Conservation (phyloP, 2,329 filamentous ascomycete species). For the Trichophyton benhamiae region DNA sequence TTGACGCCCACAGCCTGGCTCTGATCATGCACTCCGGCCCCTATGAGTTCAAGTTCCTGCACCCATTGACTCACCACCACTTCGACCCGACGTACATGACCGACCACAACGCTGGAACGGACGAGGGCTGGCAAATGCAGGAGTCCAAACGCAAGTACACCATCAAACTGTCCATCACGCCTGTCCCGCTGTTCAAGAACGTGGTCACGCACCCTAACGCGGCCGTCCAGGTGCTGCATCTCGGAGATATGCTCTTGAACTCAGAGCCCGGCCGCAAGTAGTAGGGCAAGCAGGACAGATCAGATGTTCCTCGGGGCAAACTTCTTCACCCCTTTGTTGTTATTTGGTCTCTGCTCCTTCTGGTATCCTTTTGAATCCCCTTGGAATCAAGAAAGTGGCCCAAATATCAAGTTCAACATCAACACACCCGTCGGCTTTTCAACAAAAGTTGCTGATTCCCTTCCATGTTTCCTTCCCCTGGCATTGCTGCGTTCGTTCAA, state of each 20-base stretch:
- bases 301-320: too few relatives aligned
- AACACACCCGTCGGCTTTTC: neutral
- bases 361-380: neutral
- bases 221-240: neutral
- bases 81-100: constrained; percentile 5
- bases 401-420: neutral
- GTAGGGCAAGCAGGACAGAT: neutral
- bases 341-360: neutral
- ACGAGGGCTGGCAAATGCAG: neutral
- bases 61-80: neutral
- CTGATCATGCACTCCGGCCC: constrained; percentile 20
- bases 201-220: neutral
- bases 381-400: neutral
- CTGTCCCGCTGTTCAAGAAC: constrained; percentile 3
- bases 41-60: constrained; percentile 16
- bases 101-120: neutral
- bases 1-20: constrained; percentile 19
- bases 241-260: neutral
- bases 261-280: neutral
- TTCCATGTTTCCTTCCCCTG: neutral
- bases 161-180: constrained; percentile 4
- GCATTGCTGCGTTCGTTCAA: neutral
- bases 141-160: neutral
- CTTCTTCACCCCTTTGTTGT: neutral
- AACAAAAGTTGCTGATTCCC: neutral